Base-by-base conservation (phyloP, 176 grass and related monocot species). In the Panicum miliaceum region DNA sequence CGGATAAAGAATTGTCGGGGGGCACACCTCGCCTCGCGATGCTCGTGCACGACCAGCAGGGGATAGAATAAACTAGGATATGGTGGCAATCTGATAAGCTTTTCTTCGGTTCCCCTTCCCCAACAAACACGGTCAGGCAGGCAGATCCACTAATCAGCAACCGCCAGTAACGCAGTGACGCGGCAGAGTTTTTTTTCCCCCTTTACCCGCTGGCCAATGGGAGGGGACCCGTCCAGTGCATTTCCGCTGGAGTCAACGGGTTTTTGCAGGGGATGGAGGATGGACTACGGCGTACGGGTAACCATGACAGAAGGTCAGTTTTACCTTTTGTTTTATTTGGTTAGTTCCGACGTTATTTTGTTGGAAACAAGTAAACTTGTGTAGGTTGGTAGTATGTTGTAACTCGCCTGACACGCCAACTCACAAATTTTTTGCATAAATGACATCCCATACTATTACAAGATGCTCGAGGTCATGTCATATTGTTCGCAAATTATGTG, bases 81-180 rank as follows among this genome's bases (percentile, higher is more conserved):
- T 72, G 16, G 46, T 47, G 23, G 3, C 34, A 42, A 40, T 72
- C 46, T 25, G 12, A 12, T 71, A 45, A 47, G 68, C 23, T 73
- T 22, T 64, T 67, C 15, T 36, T 35, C 14, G 42, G 43, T 72
- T 50, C 43, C 45, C 29, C 48, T 50, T 23, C 45, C 29, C 48
- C 8, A n/a, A 14, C 50, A 52, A 75, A 75, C 48, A 6, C 23
- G 34, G 41, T 27, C 2, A 47, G 7, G 12, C 70, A 32, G 64
- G 10, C 36, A 71, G 79, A 81, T 71, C 79, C 65, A 56, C 64
- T 38, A 68, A 81, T 53, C 64, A 29, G 37, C 75, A 32, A 57
- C 73, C 73, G 15, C 73, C 73, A 23, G 51, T 11, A 40, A 57
- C 14, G 73, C 73, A 34, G 9, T 52, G 46, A 73, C 43, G 63